These are phyloP conservation scores for Pyricularia sp. DNA, from an alignment of 2,329 filamentous ascomycete species.

Conservation along the genomic window DNA sequence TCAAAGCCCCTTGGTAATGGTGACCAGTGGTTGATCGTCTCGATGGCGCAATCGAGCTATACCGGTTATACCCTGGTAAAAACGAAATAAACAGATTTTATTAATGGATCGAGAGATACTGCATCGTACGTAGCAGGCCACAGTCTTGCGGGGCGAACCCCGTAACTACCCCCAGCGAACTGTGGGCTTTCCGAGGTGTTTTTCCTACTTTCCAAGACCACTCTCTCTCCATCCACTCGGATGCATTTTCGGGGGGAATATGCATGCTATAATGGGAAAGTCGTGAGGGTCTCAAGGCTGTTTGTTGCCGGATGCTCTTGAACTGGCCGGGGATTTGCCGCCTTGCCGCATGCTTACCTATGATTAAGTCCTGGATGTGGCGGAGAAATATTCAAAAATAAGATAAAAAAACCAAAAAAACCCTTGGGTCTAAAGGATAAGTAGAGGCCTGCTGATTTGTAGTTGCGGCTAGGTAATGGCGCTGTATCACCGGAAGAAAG, in stretches of 20 bases:
- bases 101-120: background rate
- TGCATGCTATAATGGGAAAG: background rate
- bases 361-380: background rate
- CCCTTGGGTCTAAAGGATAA: background rate
- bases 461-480: background rate
- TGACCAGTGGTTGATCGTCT: background rate
- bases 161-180: background rate
- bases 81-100: background rate
- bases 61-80: background rate
- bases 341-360: background rate
- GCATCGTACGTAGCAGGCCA: background rate
- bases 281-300: background rate
- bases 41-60: slow-evolving; percentile 3
- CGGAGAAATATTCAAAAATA: no score
- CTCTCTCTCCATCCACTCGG: background rate
- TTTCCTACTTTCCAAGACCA: background rate
- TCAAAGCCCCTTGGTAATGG: background rate
- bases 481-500: background rate
- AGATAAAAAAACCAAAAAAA: background rate
- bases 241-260: background rate
- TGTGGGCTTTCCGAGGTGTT: background rate
- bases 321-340: background rate
- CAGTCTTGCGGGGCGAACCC: background rate
- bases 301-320: background rate
- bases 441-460: background rate